A percentile compares a stretch with the other conserved stretches of the same genome.
phyloP scores from a whole-genome alignment of 805 yeast species.

The Lachancea lanzarotensis region DNA sequence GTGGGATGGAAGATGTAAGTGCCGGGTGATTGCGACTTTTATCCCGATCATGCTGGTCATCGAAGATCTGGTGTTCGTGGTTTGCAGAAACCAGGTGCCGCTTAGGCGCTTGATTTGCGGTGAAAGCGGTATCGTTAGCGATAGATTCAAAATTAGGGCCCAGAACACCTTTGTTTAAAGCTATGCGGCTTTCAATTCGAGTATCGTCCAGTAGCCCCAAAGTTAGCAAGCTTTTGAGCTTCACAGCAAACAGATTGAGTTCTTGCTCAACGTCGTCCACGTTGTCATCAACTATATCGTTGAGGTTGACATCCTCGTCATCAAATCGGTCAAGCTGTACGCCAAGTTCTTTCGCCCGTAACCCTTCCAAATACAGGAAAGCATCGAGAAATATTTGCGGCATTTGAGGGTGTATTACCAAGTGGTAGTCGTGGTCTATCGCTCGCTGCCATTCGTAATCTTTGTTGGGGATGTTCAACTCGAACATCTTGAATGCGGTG shows the following conservation, averaged over 20 bases:
- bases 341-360: constrained; percentile 17
- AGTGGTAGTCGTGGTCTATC: constrained; percentile 14
- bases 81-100: constrained; percentile 5
- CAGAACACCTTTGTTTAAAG: constrained; percentile 23
- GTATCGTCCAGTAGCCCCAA: constrained; percentile 15
- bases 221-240: constrained; percentile 25
- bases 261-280: constrained; percentile 18
- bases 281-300: constrained; percentile 12
- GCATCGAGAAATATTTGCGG: constrained; percentile 13
- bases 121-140: constrained; percentile 20
- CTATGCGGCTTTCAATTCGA: constrained; percentile 12
- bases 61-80: constrained; percentile 6
- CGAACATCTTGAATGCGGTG: constrained; percentile 25
- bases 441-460: constrained; percentile 19
- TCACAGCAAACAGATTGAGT: constrained; percentile 23
- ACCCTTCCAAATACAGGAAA: constrained; percentile 25
- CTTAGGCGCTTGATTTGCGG: constrained; percentile 15
- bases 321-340: constrained; percentile 20
- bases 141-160: constrained; percentile 21
- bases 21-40: not conserved
- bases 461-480: constrained; percentile 22
- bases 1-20: not conserved
- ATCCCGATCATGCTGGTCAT: constrained; percentile 1
- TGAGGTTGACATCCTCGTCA: constrained; percentile 25
- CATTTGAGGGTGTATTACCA: constrained; percentile 11